Base-by-base conservation (phyloP, 2,329 filamentous ascomycete species). In the Domatiomyces globalis region DNA sequence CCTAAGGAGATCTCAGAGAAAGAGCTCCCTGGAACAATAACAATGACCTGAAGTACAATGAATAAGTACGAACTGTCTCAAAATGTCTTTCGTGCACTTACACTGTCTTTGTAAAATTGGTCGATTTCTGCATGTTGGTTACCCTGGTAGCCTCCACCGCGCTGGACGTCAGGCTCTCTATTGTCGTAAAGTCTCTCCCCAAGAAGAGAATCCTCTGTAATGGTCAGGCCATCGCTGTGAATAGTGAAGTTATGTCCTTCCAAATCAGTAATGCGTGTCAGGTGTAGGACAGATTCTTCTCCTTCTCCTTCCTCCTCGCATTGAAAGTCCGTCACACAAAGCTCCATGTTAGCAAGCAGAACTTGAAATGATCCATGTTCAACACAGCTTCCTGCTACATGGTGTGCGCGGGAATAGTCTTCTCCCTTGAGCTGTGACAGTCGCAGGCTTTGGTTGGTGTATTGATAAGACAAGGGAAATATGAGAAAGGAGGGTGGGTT, bases 381-480 rank as follows among this genome's bases (percentile, higher is more conserved):
- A 19, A 39, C 46, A 25, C 51, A 52, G 49, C 46, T 48, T 52
- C 19, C 39, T 25, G n/a, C 12, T 25, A 47, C 19, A 20, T 47
- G 45, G 3, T 20, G 29, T 25, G 19, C 9, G 18, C 51, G 51
- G 25, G 47, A 51, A 44, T 56, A 49, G 45, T 65, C 62, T 18
- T 53, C 52, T 10, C 57, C 61, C 50, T 62, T 62, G 33, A 64
- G 48, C 29, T 47, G 39, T 9, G 51, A 15, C 12, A 60, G 48
- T 15, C 46, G 48, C 12, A 64, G 52, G 25, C 54, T 56, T 19
- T 55, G 54, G 27, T 49, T 45, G 7, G 57, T 55, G 48, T 65
- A 62, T 49, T 60, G 25, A 50, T 65, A 52, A 15, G 59, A 54
- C 6, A 64, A 51, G 10, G 54, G 46, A 51, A 59, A 62, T 19